Evolutionary conservation across 1,139 yeast species (phyloP), one percentile per base, ranked within the genome.

Genomic region (Hemisphaericaspora xylofermentans): DNA sequence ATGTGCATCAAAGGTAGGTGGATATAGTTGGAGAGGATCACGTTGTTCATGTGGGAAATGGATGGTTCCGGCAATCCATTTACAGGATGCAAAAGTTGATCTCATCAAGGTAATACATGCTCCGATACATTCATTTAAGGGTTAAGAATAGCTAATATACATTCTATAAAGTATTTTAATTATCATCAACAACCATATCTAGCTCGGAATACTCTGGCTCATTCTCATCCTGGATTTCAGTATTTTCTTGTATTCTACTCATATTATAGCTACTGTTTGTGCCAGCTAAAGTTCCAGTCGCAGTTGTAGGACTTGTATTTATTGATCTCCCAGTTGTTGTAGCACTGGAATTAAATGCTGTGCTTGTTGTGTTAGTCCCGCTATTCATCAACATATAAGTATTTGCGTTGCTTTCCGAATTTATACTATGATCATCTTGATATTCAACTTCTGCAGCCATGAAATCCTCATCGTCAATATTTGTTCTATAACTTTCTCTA

Each of bases 11-110:
- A 85, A 84, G 61, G 77, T 84, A 2, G 98, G 98, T 5, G 91
- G 89, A 0, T 93, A 89, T 58, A 81, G 84, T 48, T 93, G 99
- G 99, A 87, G 83, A 57, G 99, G 99, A 0, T 81, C 91, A 4
- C 71, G 95, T 50, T 93, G 99, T 60, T 82, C 95, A 43, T 93
- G 99, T 64, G 97, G 98, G 2, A 80, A 80, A 53, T 93, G 99
- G 99, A 83, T 93, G 71, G 77, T 88, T 5, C 98, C 99, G 0
- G 95, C 96, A 1, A 76, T 94, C 46, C 89, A 87, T 59, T 61
- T 93, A 38, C 93, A 84, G 58, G 69, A 83, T 31, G 84, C 91
- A 3, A 86, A 88, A 58, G 93, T 88, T 5, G 97, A 91, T 57
- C 79, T 77, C 45, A 72, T 86, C 10, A 43, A 41, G 27, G 40